These are phyloP conservation scores for Bruguiera hainesii DNA, from an alignment of 441 rosid genomes.

Conservation along the genomic window DNA sequence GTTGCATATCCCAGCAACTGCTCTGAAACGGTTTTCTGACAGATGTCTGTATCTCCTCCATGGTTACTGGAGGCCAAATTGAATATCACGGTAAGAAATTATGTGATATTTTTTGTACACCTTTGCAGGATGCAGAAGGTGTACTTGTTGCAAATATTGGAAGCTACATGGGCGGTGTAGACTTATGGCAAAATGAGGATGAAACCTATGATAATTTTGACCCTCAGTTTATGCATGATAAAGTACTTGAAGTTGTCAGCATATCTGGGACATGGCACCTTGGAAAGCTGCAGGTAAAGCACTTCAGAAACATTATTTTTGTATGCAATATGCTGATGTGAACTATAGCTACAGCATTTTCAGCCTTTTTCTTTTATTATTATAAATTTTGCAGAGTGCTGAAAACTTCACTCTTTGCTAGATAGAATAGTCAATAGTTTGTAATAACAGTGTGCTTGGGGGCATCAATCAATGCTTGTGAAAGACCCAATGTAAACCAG, in stretches of 20 bases:
- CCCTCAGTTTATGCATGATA: conserved; percentile 60
- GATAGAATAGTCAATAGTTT: background rate
- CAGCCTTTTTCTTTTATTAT: background rate
- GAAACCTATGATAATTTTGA: conserved; percentile 60
- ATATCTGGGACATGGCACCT: conserved; percentile 77
- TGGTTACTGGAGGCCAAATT: too few relatives aligned
- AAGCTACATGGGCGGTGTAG: conserved; percentile 81
- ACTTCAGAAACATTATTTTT: conserved; percentile 8
- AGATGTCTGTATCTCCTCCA: too few relatives aligned
- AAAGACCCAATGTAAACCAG: background rate
- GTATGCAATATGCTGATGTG: background rate
- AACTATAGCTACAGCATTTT: background rate
- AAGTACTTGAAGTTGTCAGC: conserved; percentile 59
- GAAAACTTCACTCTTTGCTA: background rate
- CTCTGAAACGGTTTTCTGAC: too few relatives aligned
- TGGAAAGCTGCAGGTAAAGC: conserved; percentile 63
- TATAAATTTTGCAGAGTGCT: background rate
- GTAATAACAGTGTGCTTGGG: too few relatives aligned
- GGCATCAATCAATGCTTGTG: background rate
- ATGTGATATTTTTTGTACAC: background rate
- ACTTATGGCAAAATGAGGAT: conserved; percentile 72
- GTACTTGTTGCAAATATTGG: conserved; percentile 66
- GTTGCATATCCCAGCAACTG: too few relatives aligned
- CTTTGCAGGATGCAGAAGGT: conserved; percentile 59
- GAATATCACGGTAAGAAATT: too few relatives aligned